phyloP scores from a whole-genome alignment of 257 asterid genomes.

The Coffea canephora region DNA sequence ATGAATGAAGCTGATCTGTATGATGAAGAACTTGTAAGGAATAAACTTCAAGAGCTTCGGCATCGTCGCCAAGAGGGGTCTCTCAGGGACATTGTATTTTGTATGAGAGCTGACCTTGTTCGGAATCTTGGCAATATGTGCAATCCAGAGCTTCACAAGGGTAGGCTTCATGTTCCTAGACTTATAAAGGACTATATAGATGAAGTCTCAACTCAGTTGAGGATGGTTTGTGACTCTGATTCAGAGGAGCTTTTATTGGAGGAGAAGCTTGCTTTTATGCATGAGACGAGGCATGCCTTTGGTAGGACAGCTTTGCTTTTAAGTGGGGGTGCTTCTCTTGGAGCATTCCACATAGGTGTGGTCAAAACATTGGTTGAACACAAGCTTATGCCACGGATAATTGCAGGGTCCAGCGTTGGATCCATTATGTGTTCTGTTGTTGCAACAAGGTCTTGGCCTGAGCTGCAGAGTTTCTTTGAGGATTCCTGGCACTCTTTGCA shows the following conservation, averaged over 20 bases:
- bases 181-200: constrained; percentile 88
- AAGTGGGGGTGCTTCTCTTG: constrained; percentile 96
- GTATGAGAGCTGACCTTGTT: constrained; percentile 87
- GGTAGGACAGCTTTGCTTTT: constrained; percentile 92
- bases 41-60: constrained; percentile 79
- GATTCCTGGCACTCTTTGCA: constrained; percentile 88
- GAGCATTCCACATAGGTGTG: constrained; percentile 91
- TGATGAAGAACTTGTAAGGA: constrained; percentile 82
- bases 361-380: constrained; percentile 90
- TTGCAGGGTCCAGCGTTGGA: constrained; percentile 96
- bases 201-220: constrained; percentile 83
- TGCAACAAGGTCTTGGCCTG: constrained; percentile 96
- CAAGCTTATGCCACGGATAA: constrained; percentile 84
- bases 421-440: constrained; percentile 85
- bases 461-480: constrained; percentile 89
- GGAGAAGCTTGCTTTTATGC: constrained; percentile 95
- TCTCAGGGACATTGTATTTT: constrained; percentile 80
- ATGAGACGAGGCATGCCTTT: constrained; percentile 93
- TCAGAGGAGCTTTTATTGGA: constrained; percentile 85
- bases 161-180: constrained; percentile 84
- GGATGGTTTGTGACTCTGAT: constrained; percentile 89
- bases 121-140: constrained; percentile 94
- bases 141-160: constrained; percentile 91
- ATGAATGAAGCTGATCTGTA: constrained; percentile 75
- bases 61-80: constrained; percentile 89